Evolutionary conservation across 2,329 filamentous ascomycete species (phyloP), one percentile per base, ranked within the genome.

Genomic region (Blumeriella jaapii): DNA sequence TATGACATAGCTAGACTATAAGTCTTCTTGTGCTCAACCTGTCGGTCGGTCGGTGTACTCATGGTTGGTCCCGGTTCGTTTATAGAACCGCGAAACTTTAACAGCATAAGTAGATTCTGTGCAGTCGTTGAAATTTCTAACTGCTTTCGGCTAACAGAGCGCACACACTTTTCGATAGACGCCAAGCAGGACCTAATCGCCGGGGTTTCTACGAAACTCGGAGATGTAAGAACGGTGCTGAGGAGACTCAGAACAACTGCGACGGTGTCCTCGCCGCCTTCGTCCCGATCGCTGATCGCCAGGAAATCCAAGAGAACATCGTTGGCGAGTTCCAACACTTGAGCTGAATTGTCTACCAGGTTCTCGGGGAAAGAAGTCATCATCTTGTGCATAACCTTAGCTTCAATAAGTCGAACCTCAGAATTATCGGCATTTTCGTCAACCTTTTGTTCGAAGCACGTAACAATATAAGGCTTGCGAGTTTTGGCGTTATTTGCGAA

Each of bases 1-100:
- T 81, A 82, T 8, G 67, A 71, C 48, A 80, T 62, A 2, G 75
- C 76, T 11, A 81, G 60, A 35, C 61, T 65, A 48, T 80, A 77
- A 2, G 66, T 71, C 46, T 71, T 74, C 9, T 69, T 65, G 48
- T 79, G 74, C 47, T 79, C 74, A 10, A 68, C 64, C 15, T 64
- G 51, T 35, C 50, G 63, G 31, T 63, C 58, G 3, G 61, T 4
- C 61, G 63, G 5, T 56, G 56, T 38, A 13, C 20, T 44, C 19
- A 34, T 19, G 11, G 23, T 26, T 5, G 19, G 18, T 9, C 43
- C 37, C 6, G 40, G 31, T 4, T 65, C 62, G 19, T 72, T 64
- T 3, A 76, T 46, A 17, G 69, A 64, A 42, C 71, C 67, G 11
- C 67, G 64, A 45, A 73, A 76, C 31, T 59, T 63, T 10, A 79